Percentiles rank a stretch among this genome's conserved stretches.
Conservation (phyloP, 129 eudicot species). For the Chrysanthemum seticuspe region DNA sequence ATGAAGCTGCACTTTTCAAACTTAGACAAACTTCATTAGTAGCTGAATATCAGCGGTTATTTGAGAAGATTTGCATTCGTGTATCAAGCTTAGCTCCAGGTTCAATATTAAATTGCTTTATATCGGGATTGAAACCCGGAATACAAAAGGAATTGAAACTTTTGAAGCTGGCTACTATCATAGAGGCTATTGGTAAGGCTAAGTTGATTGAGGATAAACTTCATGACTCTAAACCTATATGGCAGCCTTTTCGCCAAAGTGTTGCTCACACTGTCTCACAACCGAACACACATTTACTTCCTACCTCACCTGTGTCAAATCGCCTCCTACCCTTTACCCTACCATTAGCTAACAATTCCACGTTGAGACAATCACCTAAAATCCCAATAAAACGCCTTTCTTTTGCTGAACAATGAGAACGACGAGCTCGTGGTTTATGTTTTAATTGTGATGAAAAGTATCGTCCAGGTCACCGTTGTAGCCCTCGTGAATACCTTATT, state of each 20-base stretch:
- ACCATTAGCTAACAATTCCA: background rate
- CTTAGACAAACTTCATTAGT: background rate
- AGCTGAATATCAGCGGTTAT: background rate
- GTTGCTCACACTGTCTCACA: no score
- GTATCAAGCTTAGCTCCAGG: background rate
- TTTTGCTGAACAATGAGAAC: background rate
- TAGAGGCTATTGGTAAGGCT: background rate
- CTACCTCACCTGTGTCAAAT: background rate
- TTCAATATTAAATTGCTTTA: background rate
- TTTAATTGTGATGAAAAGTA: background rate
- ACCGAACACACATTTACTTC: background rate
- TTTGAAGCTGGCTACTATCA: background rate
- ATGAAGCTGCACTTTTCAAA: slow-evolving; percentile 5
- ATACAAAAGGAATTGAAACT: background rate
- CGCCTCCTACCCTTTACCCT: background rate
- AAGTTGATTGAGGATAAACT: background rate
- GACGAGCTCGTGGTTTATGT: background rate
- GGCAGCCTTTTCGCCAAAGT: no score
- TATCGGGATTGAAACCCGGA: background rate
- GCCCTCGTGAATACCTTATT: background rate
- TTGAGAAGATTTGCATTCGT: slow-evolving; percentile 1
- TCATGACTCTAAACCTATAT: background rate
- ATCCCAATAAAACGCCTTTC: background rate
- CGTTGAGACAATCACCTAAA: background rate
- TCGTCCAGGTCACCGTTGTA: background rate